Base-by-base conservation (phyloP, 805 yeast species). In the Wickerhamomyces alni region DNA sequence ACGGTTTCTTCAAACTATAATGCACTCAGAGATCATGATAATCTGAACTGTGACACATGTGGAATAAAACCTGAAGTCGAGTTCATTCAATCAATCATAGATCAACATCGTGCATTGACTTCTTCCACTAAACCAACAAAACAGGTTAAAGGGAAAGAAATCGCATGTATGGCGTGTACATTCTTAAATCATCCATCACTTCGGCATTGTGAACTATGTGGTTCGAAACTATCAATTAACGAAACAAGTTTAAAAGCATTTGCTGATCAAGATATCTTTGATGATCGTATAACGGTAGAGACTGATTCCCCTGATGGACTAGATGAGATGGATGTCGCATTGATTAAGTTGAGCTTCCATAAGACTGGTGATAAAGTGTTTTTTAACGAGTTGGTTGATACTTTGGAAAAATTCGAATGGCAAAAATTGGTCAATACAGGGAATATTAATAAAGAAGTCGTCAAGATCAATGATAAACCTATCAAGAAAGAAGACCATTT, bases 131-230 rank as follows among this genome's bases (percentile, higher is more conserved):
- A 21, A 26, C 8, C 12, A 6, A 10, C 28, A 13, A 26, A 26
- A 26, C n/a, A 26, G 11, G 10, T 24, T 11, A 5, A 26, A 26
- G 18, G 24, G 21, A 15, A 48, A 19, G 34, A 38, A 19, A 59
- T 59, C 28, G 44, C 46, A 12, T 78, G 85, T 42, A 69, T 77
- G 4, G 57, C 66, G 11, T 86, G 95, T 50, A 86, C 98, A 0
- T 91, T 88, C 52, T 63, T 77, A 11, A 93, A 91, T 57, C 96
- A 89, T 58, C 84, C 88, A 0, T 76, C 85, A 3, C 66, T 91
- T 68, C 61, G 69, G 28, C 70, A 68, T 45, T 91, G 99, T 60
- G 99, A 91, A 59, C 72, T 93, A 55, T 91, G 98, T 63, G 96
- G 96, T 0, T 67, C 81, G 0, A 66, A 66, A 17, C 56, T 81